phyloP scores from a whole-genome alignment of 1,139 yeast genomes.

The Debaryomyces nepalensis region DNA sequence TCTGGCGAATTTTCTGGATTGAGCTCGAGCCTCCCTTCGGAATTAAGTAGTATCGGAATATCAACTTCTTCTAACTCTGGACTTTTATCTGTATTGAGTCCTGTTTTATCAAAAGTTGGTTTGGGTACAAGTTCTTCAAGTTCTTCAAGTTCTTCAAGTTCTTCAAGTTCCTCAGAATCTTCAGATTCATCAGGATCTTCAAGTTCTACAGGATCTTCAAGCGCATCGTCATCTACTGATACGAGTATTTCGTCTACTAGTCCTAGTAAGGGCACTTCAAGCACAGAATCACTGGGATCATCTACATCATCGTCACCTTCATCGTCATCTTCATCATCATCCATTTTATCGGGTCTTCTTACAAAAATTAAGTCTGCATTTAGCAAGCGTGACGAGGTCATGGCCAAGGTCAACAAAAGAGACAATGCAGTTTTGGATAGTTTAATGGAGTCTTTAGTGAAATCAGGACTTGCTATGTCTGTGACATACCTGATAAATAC shows the following conservation, averaged over 20 bases:
- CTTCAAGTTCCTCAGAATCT: constrained; percentile 16
- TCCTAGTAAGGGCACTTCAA: not conserved
- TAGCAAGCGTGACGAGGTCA: not conserved
- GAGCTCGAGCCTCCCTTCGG: constrained; percentile 16
- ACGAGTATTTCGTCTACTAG: not conserved
- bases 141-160: constrained; percentile 16
- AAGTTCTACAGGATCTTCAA: not conserved
- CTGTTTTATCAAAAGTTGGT: constrained; percentile 6
- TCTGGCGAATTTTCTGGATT: constrained; percentile 18
- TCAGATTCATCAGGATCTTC: not conserved
- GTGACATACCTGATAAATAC: constrained; percentile 14
- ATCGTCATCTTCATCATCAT: constrained; percentile 8
- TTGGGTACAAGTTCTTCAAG: not conserved
- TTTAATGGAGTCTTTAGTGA: constrained; percentile 15
- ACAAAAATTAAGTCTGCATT: not conserved
- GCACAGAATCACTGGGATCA: constrained; percentile 2
- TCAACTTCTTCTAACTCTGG: constrained; percentile 19
- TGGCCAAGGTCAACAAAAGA: constrained; percentile 1
- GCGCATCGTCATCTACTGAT: no score
- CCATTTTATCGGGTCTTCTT: constrained; percentile 10
- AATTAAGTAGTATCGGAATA: constrained; percentile 19
- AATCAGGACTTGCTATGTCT: constrained; percentile 16
- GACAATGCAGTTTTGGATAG: constrained; percentile 15
- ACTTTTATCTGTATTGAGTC: constrained; percentile 17
- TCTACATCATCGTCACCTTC: constrained; percentile 12